phyloP scores from a whole-genome alignment of 2,329 filamentous ascomycete species.

The Aspergillus ochraceus region DNA sequence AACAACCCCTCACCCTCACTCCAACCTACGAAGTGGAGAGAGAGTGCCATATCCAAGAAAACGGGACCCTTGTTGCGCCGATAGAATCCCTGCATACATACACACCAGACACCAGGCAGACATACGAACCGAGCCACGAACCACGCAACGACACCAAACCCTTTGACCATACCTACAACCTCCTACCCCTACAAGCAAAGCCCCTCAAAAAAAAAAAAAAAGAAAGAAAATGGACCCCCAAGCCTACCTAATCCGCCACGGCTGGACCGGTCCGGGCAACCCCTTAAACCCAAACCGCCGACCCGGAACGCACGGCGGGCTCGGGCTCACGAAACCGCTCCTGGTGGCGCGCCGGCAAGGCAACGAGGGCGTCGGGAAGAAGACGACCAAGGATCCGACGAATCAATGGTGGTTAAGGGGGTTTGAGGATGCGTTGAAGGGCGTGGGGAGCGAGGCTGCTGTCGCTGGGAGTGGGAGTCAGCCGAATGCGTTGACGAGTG shows the following conservation, averaged over 20 bases:
- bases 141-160: too few species aligned
- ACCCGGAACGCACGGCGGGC: slow-evolving; percentile 57
- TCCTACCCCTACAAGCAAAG: too few species aligned
- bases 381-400: slow-evolving; percentile 59
- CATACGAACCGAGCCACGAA: too few species aligned
- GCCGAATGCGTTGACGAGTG: slow-evolving; percentile 48
- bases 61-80: too few species aligned
- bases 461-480: slow-evolving; percentile 57
- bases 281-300: slow-evolving; percentile 70
- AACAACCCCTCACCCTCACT: background rate
- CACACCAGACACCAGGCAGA: too few species aligned
- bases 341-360: slow-evolving; percentile 81
- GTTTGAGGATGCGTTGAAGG: slow-evolving; percentile 86
- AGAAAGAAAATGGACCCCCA: slow-evolving; percentile 73
- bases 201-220: background rate
- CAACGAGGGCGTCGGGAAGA: slow-evolving; percentile 77
- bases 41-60: too few species aligned
- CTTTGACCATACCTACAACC: too few species aligned
- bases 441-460: slow-evolving; percentile 53
- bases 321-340: slow-evolving; percentile 79
- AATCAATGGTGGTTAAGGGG: slow-evolving; percentile 98
- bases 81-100: too few species aligned
- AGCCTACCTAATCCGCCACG: slow-evolving; percentile 78
- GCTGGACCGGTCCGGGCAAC: slow-evolving; percentile 87
- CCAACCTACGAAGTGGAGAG: too few species aligned